Evolutionary conservation across 2,329 filamentous ascomycete species (phyloP), one percentile per base, ranked within the genome.

Genomic region (Fusarium luffae): DNA sequence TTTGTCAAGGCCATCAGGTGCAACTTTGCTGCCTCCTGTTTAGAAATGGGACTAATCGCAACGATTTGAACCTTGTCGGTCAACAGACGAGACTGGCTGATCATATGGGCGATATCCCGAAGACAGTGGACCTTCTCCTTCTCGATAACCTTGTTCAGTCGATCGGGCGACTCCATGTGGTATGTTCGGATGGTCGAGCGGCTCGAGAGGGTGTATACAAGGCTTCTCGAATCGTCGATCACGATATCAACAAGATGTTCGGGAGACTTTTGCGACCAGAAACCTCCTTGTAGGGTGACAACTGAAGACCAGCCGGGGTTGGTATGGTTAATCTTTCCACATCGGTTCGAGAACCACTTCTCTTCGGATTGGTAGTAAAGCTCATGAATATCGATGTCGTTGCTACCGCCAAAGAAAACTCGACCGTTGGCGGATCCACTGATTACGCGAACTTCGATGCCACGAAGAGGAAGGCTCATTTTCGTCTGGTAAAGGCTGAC

Each of bases 321-420:
- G 50, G 91, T 95, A 78, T 98, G 96, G 77, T 97, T 97, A 68
- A 95, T 90, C 81, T 94, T 97, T 64, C 91, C 90, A 77, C 93
- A 97, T 70, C 92, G 89, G 79, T 90, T 94, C 55, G 92, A 91
- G 77, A 99, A 99, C 96, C 96, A 99, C 74, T 92, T 92, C 81
- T 99, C 96, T 79, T 98, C 94, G 76, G 97, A 94, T 80, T 98
- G 95, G 78, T 99, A 99, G 72, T 92, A 94, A 56, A 99, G 87
- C 80, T 99, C 96, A 78, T 96, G 93, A 49, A 99, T 89, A 74
- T 98, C 94, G 69, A 93, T 93, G 70, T 95, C 93, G 52, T 85
- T 87, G 52, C 86, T 87, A 40, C 94, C 93, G 43, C 92, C 90
- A 76, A 98, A 97, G 84, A 99, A 99, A 70, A 99, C 96, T 66